phyloP scores from a whole-genome alignment of 805 yeast species.

The Yamadazyma sp. region DNA sequence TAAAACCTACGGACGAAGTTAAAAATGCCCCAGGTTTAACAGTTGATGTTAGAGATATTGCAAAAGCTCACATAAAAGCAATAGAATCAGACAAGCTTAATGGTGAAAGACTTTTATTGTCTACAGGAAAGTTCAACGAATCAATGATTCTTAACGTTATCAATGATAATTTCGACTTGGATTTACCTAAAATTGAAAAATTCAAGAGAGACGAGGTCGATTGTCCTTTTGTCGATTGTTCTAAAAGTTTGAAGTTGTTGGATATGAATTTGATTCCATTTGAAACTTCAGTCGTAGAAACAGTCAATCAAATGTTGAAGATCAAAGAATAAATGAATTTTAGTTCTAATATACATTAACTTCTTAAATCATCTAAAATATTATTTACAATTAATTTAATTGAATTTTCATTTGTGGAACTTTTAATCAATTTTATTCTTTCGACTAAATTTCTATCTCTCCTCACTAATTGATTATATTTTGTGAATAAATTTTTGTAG shows the following conservation, averaged over 20 bases:
- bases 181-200: slow-evolving; percentile 1
- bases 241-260: slow-evolving; percentile 3
- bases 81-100: slow-evolving; percentile 33
- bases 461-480: slow-evolving; percentile 21
- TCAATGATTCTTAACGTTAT: slow-evolving; percentile 21
- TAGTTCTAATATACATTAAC: neutral
- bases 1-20: slow-evolving; percentile 15
- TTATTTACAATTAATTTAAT: slow-evolving; percentile 21
- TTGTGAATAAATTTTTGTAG: slow-evolving; percentile 26
- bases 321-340: too few relatives aligned
- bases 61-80: slow-evolving; percentile 52
- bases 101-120: slow-evolving; percentile 30
- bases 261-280: slow-evolving; percentile 3
- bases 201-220: neutral
- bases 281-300: slow-evolving; percentile 27
- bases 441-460: slow-evolving; percentile 2
- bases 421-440: slow-evolving; percentile 19
- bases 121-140: slow-evolving; percentile 14
- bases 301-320: slow-evolving; percentile 31
- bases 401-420: slow-evolving; percentile 19
- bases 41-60: slow-evolving; percentile 64
- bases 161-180: slow-evolving; percentile 18
- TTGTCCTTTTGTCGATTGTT: slow-evolving; percentile 6
- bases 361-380: slow-evolving; percentile 16
- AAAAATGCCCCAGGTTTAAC: slow-evolving; percentile 13